Base-by-base conservation (phyloP, 1,284 basidiomycete genomes). In the Apiotrichum porosum region DNA sequence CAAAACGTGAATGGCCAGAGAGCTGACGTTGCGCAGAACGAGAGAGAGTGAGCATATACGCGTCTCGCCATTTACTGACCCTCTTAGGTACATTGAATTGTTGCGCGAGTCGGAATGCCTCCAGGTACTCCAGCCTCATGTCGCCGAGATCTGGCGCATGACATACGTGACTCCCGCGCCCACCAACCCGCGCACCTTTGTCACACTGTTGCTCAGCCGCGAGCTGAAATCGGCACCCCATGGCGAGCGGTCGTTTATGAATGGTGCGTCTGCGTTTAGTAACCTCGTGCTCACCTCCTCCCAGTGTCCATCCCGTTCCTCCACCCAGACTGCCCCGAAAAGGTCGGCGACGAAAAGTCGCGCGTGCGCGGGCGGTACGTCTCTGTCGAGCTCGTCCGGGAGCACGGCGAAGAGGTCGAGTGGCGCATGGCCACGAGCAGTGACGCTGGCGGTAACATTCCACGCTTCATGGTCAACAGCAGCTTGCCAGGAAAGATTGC, bases 361-460 rank as follows among this genome's bases (percentile, higher is more conserved):
- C 52, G 68, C n/a, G 69, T 70, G 4, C 51, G 71, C 28, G 71
- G 68, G n/a, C 59, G 56, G 45, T 73, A 73, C 47, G 66, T 70
- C 13, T 64, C 61, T 3, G 71, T 72, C 15, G 71, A 73, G 49
- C 52, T 58, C 17, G 69, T 73, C 2, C 36, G 40, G 14, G 71
- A 73, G 54, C 33, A 45, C 22, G 69, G 68, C 2, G 43, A 26
- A 3, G 34, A 51, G 18, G 68, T 70, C 12, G 66, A 71, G 44
- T 73, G 71, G 71, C 56, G 62, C 31, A 73, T 72, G 71, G 65
- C 66, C 4, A 72, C 69, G 43, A 64, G 62, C 41, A 61, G 56
- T 44, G 68, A 69, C 54, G 71, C 71, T 4, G 71, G 71, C 28
- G 71, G 71, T 13, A 68, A 62, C 43, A 71, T 73, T 21, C 71